These are phyloP conservation scores for Betula pendula DNA, from an alignment of 306 rosid genomes.

Conservation along the genomic window DNA sequence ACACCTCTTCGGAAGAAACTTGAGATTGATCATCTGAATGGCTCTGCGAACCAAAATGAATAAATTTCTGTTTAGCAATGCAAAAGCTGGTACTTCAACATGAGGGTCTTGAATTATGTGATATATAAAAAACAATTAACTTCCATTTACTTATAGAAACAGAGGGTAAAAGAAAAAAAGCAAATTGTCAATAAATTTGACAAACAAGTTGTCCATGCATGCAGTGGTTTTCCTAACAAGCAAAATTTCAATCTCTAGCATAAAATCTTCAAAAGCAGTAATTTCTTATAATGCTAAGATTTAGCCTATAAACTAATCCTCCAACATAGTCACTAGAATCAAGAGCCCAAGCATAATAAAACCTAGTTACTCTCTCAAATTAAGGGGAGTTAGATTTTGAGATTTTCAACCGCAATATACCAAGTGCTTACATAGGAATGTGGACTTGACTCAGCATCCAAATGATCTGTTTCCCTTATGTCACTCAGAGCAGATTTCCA, in stretches of 20 bases:
- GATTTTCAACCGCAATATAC: not conserved
- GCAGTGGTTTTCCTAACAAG: not conserved
- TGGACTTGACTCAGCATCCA: conserved; percentile 17
- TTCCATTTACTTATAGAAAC: not conserved
- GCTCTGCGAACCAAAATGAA: conserved; percentile 23
- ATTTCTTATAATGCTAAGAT: too few relatives aligned
- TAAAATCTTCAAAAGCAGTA: not conserved
- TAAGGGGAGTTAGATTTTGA: not conserved
- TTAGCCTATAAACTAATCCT: too few relatives aligned
- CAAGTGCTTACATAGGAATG: conserved; percentile 18
- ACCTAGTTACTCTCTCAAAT: not conserved
- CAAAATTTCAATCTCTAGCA: not conserved
- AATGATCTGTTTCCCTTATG: conserved; percentile 24
- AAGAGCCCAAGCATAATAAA: not conserved
- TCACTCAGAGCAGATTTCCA: conserved; percentile 45
- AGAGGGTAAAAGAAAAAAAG: not conserved
- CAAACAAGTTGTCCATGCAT: too few relatives aligned
- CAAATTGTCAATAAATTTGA: not conserved
- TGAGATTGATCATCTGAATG: conserved; percentile 24
- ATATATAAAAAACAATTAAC: not conserved
- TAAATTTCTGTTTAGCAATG: not conserved
- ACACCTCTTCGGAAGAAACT: conserved; percentile 27
- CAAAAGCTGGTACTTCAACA: not conserved
- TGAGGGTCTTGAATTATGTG: not conserved
- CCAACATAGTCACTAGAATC: not conserved